Evolutionary conservation across 805 yeast species (phyloP), one percentile per base, ranked within the genome.

Genomic region (Starmerella geochares): DNA sequence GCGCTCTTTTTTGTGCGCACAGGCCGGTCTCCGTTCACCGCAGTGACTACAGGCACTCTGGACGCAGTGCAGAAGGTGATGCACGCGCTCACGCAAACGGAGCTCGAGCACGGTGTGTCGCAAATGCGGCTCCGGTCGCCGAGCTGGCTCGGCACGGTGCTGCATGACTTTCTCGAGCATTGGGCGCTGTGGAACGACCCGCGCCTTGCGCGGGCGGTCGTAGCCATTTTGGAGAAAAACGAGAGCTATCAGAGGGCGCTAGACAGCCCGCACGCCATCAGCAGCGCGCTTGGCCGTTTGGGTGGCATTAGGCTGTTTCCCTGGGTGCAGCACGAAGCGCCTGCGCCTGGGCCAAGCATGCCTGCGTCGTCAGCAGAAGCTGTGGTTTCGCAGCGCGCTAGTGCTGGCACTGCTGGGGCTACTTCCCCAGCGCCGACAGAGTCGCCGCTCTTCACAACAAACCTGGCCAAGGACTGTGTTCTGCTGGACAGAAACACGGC

Each of bases 1-100:
- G 21, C 48, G 8, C 33, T 52, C 7, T n/a, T 20, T 5, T 54
- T 54, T 21, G 54, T 52, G 13, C 50, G 59, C 13, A 7, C 47
- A 17, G 24, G 49, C 10, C 20, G 52, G 14, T 41, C 54, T 4
- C 54, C 56, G 16, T 48, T 52, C 35, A 55, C 36, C 2, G 40
- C 47, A 8, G 54, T 49, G 4, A 13, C 52, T 7, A 27, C 49
- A 4, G 8, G 16, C 23, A 33, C 50, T 2, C n/a, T 44, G 27
- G 54, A 40, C 19, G 46, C 54, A 2, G 48, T 55, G 20, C 49
- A 53, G 41, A 55, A 55, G 31, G 56, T 55, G 20, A 55, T 54
- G 58, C 14, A 38, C 16, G 50, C 54, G 6, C 47, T 55, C 28
- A 54, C 54, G 7, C 43, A 38, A 16, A 42, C 40, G 1, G 59